phyloP scores from a whole-genome alignment of 495 filamentous ascomycete species.

The Astrocystis sublimbata region DNA sequence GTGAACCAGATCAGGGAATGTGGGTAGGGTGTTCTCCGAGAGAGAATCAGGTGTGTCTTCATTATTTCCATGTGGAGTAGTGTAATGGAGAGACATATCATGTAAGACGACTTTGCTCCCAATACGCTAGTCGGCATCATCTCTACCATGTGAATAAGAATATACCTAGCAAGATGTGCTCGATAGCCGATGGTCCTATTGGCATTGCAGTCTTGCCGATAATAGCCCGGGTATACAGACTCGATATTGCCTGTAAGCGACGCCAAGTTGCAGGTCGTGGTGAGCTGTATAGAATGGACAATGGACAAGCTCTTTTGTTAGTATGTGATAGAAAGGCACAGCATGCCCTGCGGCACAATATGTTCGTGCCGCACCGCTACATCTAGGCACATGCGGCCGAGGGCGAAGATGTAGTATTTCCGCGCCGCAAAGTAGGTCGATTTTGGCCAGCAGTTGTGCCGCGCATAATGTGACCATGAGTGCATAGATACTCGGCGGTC shows the following conservation, averaged over 20 bases:
- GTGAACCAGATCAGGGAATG: neutral
- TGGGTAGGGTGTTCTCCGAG: neutral
- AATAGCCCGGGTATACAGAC: neutral
- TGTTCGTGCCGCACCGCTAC: neutral
- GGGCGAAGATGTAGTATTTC: neutral
- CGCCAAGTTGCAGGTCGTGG: neutral
- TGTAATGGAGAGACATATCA: neutral
- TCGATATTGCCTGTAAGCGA: neutral
- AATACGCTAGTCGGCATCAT: neutral
- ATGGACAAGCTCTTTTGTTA: neutral
- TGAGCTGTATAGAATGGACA: neutral
- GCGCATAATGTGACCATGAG: too few species aligned
- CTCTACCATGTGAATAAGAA: neutral
- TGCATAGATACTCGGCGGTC: too few species aligned
- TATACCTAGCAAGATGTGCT: neutral
- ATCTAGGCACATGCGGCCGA: neutral
- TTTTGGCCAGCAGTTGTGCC: neutral
- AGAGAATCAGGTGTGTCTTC: neutral
- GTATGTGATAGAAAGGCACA: neutral
- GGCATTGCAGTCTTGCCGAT: neutral
- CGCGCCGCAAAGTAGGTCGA: neutral
- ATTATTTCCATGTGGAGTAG: neutral
- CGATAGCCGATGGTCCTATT: neutral
- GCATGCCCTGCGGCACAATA: neutral
- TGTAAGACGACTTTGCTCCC: slow-evolving; percentile 4